These are phyloP conservation scores for Talaromyces sp. DNA, from an alignment of 2,329 filamentous ascomycete genomes.

Conservation along the genomic window DNA sequence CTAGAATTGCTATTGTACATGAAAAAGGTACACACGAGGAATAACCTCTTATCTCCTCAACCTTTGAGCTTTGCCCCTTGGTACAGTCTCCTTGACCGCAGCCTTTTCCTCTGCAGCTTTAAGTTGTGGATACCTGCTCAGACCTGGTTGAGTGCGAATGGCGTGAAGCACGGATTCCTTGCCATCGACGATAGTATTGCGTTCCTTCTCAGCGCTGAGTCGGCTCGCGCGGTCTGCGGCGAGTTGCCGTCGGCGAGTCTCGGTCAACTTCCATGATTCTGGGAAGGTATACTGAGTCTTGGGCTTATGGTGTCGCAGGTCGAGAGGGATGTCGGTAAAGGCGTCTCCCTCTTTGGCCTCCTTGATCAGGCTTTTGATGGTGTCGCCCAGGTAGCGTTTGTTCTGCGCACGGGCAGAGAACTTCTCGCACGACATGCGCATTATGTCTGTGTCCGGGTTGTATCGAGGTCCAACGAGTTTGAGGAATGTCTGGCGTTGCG, in stretches of 20 bases:
- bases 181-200: conserved; percentile 51
- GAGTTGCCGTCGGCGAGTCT: conserved; percentile 60
- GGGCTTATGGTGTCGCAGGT: conserved; percentile 74
- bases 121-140: conserved; percentile 25
- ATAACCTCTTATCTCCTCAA: conserved; percentile 2
- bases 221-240: conserved; percentile 52
- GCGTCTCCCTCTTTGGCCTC: conserved; percentile 77
- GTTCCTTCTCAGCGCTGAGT: conserved; percentile 52
- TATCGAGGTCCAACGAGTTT: conserved; percentile 83
- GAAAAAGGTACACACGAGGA: background rate
- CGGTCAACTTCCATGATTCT: conserved; percentile 72
- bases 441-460: conserved; percentile 72
- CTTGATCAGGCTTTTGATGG: conserved; percentile 65
- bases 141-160: conserved; percentile 22
- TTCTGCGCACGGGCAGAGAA: conserved; percentile 90
- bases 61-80: background rate
- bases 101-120: conserved; percentile 20
- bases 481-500: conserved; percentile 72
- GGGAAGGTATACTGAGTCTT: conserved; percentile 69
- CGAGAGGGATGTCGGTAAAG: conserved; percentile 84
- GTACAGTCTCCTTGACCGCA: conserved; percentile 18
- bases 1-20: conserved; percentile 9
- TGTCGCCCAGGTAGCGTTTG: conserved; percentile 84
- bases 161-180: conserved; percentile 34
- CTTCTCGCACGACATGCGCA: conserved; percentile 88